phyloP scores from a whole-genome alignment of 163 green algal genomes.

The Prototheca stagnorum region DNA sequence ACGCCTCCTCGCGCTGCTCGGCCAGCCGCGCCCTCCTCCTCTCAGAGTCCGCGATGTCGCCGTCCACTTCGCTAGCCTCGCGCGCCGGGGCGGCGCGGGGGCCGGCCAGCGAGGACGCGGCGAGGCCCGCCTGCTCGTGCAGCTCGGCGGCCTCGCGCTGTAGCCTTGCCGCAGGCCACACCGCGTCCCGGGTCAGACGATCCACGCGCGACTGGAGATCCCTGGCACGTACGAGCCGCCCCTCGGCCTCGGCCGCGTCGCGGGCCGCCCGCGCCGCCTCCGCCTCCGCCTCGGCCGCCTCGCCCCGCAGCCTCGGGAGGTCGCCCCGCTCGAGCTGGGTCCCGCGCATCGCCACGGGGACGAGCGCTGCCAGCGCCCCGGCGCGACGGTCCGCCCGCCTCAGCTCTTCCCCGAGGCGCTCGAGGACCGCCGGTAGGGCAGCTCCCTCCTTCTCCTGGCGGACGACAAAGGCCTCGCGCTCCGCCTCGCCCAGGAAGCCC shows the following conservation, averaged over 20 bases:
- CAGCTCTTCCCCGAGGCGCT: neutral
- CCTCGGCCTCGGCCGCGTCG: too few species aligned
- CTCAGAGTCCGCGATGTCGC: constrained; percentile 38
- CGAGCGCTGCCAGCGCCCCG: constrained; percentile 9
- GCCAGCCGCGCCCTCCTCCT: constrained; percentile 14
- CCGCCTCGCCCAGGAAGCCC: constrained; percentile 3
- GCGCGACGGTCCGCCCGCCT: neutral
- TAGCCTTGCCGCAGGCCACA: too few species aligned
- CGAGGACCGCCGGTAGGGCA: neutral
- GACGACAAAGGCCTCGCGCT: constrained; percentile 11
- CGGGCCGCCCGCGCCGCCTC: too few species aligned
- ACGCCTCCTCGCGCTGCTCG: constrained; percentile 14
- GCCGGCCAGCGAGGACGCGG: neutral
- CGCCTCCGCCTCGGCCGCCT: neutral
- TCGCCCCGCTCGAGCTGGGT: constrained; percentile 1
- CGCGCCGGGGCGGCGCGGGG: neutral
- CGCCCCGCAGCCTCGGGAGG: constrained; percentile 6
- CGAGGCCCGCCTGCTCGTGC: too few species aligned
- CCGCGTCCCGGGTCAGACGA: too few species aligned
- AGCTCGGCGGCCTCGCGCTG: too few species aligned
- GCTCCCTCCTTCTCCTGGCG: neutral
- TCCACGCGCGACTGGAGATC: too few species aligned
- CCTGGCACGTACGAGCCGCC: too few species aligned
- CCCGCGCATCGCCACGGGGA: constrained; percentile 8
- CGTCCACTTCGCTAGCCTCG: constrained; percentile 22